Evolutionary conservation across 352 stramenopile species (phyloP).

Genomic region (Globisporangium camurandrum): DNA sequence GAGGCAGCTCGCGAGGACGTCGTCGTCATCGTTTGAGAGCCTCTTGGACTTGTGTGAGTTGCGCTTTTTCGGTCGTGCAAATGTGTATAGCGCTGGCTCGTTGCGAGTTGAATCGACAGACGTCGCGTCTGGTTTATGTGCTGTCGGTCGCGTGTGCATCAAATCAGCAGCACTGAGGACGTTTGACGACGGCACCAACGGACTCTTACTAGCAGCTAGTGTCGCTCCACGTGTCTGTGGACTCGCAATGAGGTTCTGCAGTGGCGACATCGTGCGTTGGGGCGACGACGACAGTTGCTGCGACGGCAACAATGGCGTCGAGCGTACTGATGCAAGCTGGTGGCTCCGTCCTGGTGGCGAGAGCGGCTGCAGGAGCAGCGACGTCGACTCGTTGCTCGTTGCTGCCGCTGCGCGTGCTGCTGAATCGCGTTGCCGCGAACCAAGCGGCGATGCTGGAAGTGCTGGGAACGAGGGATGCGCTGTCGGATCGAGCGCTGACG

Average conservation of each 20-base stretch:
- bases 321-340: constrained; percentile 8
- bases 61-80: constrained; percentile 45
- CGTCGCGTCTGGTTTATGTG: constrained; percentile 12
- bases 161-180: constrained; percentile 22
- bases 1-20: constrained; percentile 16
- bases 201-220: not conserved
- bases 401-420: not conserved
- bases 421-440: not conserved
- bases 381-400: too few relatives aligned
- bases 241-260: not conserved
- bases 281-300: constrained; percentile 1
- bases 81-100: constrained; percentile 23
- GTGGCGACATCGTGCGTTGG: not conserved
- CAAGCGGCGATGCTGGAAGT: not conserved
- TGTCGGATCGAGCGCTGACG: not conserved
- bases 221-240: not conserved
- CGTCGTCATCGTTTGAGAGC: not conserved
- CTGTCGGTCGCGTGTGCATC: constrained; percentile 22
- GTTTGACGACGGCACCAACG: not conserved
- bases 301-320: constrained; percentile 3
- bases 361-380: not conserved
- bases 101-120: not conserved
- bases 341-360: not conserved
- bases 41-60: constrained; percentile 13
- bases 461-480: constrained; percentile 1